A percentile compares a stretch with the other conserved stretches of the same genome.
These are phyloP conservation scores for Lactuca sativa DNA, from an alignment of 129 eudicot genomes.

Conservation along the genomic window DNA sequence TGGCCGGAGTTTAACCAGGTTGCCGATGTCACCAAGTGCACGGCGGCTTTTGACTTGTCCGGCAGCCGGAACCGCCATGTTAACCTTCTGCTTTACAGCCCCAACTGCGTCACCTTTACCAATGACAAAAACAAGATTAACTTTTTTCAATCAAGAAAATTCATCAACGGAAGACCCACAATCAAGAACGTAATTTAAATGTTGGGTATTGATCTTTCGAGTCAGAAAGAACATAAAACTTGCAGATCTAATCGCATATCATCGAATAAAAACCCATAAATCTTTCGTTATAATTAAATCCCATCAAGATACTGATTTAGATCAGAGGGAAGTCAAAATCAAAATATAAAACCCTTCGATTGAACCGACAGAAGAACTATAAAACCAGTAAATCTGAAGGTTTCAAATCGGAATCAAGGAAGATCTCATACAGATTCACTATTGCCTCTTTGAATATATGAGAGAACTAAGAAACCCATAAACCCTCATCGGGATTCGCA, in stretches of 20 bases:
- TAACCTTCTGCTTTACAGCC: constrained; percentile 54
- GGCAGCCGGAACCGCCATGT: constrained; percentile 43
- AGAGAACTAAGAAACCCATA: neutral
- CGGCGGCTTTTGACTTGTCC: constrained; percentile 65
- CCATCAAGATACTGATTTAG: neutral
- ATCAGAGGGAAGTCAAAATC: too few relatives aligned
- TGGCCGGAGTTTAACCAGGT: constrained; percentile 58
- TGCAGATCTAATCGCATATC: neutral
- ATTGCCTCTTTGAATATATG: neutral
- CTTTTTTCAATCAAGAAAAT: constrained; percentile 8
- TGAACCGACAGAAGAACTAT: neutral
- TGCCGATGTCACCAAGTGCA: constrained; percentile 80
- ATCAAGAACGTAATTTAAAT: neutral
- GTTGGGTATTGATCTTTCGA: neutral
- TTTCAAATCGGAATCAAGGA: neutral
- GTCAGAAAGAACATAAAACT: neutral
- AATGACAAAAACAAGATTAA: neutral
- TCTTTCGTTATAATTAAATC: neutral
- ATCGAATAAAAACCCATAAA: neutral
- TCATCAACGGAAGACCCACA: neutral
- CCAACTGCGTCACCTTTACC: constrained; percentile 49
- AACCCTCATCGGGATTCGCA: neutral
- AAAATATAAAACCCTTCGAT: neutral
- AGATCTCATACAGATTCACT: neutral
- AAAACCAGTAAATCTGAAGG: constrained; percentile 1